These are phyloP conservation scores for Saccharomycopsis sp. DNA, from an alignment of 805 yeast genomes.

Conservation along the genomic window DNA sequence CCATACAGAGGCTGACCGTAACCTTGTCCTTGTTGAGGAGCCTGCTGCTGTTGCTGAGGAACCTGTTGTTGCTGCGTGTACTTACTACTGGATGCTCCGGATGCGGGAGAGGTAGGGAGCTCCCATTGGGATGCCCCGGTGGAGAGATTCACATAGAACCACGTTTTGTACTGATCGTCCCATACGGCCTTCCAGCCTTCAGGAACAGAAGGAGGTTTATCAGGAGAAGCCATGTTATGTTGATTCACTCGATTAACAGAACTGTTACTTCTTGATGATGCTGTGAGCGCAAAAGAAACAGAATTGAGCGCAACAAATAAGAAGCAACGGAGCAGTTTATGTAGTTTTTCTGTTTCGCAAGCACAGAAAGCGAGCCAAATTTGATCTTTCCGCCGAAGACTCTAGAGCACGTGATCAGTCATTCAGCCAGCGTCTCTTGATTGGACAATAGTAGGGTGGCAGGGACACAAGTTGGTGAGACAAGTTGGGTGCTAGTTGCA, in stretches of 20 bases:
- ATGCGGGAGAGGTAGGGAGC: constrained; percentile 40
- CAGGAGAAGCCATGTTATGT: constrained; percentile 9
- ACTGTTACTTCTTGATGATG: neutral
- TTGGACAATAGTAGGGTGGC: too few relatives aligned
- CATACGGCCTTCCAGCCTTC: constrained; percentile 69
- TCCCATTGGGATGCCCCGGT: constrained; percentile 89
- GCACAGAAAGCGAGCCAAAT: neutral
- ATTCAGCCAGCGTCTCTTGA: neutral
- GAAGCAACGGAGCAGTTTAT: neutral
- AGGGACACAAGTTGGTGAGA: too few relatives aligned
- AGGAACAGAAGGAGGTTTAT: constrained; percentile 48
- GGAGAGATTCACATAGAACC: constrained; percentile 72
- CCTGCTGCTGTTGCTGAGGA: constrained; percentile 20
- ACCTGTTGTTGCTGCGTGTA: constrained; percentile 16
- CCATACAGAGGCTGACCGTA: constrained; percentile 18
- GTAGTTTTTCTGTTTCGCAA: neutral
- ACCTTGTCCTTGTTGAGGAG: constrained; percentile 14
- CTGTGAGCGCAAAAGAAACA: neutral
- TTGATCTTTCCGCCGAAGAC: neutral
- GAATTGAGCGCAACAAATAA: neutral
- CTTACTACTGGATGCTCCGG: constrained; percentile 10
- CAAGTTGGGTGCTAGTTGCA: too few relatives aligned
- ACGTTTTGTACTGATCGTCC: constrained; percentile 58
- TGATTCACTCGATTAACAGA: too few relatives aligned
- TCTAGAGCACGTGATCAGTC: neutral